phyloP scores from a whole-genome alignment of 345 rosid genomes.

The Rubroshorea leprosula region DNA sequence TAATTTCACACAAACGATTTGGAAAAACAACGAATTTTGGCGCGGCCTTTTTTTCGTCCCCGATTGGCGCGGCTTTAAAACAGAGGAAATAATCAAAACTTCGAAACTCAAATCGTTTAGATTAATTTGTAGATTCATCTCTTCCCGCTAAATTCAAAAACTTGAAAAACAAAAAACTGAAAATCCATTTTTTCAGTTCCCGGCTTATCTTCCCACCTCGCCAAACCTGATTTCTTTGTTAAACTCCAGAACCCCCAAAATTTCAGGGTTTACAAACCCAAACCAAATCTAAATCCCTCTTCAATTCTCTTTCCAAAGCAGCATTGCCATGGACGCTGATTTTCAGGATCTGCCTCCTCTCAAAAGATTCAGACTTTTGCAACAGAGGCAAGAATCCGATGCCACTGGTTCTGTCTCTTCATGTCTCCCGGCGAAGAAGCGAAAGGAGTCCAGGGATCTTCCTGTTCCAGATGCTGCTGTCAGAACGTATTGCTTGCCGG shows the following conservation, averaged over 20 bases:
- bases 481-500: constrained; percentile 42
- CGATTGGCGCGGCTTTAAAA: background rate
- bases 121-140: background rate
- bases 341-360: constrained; percentile 62
- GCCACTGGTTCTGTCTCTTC: constrained; percentile 26
- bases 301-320: background rate
- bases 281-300: background rate
- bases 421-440: constrained; percentile 74
- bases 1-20: too few species aligned
- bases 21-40: background rate
- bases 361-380: constrained; percentile 57
- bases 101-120: background rate
- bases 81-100: background rate
- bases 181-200: constrained; percentile 2
- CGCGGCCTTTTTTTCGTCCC: too few species aligned
- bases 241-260: constrained; percentile 1
- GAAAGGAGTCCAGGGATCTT: constrained; percentile 46
- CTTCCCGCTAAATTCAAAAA: constrained; percentile 10
- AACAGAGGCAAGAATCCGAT: constrained; percentile 21
- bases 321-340: constrained; percentile 31
- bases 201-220: constrained; percentile 18
- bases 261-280: too few species aligned
- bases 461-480: constrained; percentile 12
- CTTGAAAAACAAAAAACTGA: background rate
- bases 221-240: background rate